Evolutionary conservation across 176 grass and related monocot genomes (phyloP).

Genomic region (Neostapfia colusana): DNA sequence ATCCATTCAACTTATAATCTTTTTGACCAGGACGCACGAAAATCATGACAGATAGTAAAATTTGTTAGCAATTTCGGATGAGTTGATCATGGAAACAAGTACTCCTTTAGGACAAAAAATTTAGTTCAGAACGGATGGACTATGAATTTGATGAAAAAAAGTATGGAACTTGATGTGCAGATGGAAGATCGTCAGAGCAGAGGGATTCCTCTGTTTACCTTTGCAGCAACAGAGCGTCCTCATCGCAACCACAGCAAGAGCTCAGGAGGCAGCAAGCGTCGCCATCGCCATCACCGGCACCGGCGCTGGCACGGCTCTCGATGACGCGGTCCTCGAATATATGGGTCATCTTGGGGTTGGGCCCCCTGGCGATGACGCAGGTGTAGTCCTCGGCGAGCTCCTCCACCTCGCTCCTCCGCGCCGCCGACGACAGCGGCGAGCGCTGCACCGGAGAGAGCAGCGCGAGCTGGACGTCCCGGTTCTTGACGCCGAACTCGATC

Average conservation of each 20-base stretch:
- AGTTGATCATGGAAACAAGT: neutral
- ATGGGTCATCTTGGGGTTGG: constrained; percentile 62
- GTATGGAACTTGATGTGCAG: neutral
- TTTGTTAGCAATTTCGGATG: neutral
- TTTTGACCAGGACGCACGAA: neutral
- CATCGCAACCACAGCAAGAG: constrained; percentile 48
- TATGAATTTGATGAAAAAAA: neutral
- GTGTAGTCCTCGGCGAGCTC: constrained; percentile 66
- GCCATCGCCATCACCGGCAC: too few relatives aligned
- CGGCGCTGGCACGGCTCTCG: constrained; percentile 42
- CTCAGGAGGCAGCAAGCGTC: constrained; percentile 37
- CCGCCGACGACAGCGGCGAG: constrained; percentile 33
- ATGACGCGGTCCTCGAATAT: constrained; percentile 67
- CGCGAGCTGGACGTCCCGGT: constrained; percentile 62
- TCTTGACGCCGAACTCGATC: constrained; percentile 78
- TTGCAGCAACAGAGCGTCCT: constrained; percentile 12
- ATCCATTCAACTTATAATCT: constrained; percentile 19
- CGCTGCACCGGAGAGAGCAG: constrained; percentile 53
- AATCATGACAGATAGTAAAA: neutral
- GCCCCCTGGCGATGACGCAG: constrained; percentile 59
- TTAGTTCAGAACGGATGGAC: too few relatives aligned
- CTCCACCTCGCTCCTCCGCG: constrained; percentile 35
- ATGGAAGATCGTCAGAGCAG: neutral
- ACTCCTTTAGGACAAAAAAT: too few relatives aligned
- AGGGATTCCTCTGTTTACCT: neutral